Percentiles rank a stretch among this genome's conserved stretches.
These are phyloP conservation scores for Allium sativum DNA, from an alignment of 106 monocot species.

Conservation along the genomic window DNA sequence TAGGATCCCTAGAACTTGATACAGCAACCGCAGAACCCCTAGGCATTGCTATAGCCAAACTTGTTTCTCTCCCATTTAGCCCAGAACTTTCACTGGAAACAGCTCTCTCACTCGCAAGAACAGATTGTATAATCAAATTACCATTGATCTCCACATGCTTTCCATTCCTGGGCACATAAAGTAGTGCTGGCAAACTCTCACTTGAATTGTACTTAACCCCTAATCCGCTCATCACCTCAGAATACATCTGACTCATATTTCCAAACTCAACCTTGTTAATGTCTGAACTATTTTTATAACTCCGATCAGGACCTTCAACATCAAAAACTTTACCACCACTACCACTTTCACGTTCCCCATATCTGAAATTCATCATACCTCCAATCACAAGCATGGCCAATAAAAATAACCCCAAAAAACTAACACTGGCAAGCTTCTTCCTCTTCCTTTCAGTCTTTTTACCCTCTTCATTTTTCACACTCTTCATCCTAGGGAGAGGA, in stretches of 20 bases:
- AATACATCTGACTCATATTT: conserved; percentile 8
- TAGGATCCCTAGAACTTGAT: conserved; percentile 22
- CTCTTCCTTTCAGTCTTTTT: conserved; percentile 33
- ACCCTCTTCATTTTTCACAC: conserved; percentile 29
- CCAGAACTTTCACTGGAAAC: conserved; percentile 18
- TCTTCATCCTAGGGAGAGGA: conserved; percentile 74
- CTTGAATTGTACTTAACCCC: conserved; percentile 28
- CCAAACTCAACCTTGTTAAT: conserved; percentile 8
- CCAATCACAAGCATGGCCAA: conserved; percentile 22
- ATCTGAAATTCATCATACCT: conserved; percentile 11
- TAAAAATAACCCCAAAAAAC: conserved; percentile 40
- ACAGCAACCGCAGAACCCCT: conserved; percentile 33
- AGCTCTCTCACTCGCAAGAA: conserved; percentile 79
- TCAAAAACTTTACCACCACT: conserved; percentile 28
- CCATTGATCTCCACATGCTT: conserved; percentile 93
- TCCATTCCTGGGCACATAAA: conserved; percentile 88
- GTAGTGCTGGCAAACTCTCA: conserved; percentile 57
- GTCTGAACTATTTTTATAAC: conserved; percentile 16
- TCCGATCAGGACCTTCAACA: conserved; percentile 15
- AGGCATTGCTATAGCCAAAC: conserved; percentile 45
- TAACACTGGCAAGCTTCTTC: conserved; percentile 57
- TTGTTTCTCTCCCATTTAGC: conserved; percentile 25
- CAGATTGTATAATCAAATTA: conserved; percentile 88
- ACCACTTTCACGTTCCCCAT: conserved; percentile 9
- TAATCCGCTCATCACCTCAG: background rate